Base-by-base conservation (phyloP, 768 basidiomycete species). In the Gloeophyllum trabeum region DNA sequence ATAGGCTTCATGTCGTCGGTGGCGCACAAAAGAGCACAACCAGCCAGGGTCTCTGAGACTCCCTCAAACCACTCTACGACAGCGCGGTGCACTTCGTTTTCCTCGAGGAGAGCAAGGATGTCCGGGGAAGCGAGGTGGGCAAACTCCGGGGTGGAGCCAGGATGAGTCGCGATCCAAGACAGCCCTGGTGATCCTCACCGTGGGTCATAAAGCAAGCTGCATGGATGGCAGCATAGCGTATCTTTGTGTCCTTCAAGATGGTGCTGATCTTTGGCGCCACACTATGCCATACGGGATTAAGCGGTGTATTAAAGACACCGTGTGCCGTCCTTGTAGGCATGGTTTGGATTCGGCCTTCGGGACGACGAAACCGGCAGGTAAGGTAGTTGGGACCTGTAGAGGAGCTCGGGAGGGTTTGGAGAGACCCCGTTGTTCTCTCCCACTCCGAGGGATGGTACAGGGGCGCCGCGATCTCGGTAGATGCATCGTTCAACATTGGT, bases 21-120 rank as follows among this genome's bases (percentile, higher is more conserved):
- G 44, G 44, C 38, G 45, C 43, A 14, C 45, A 55, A 40, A 34
- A 55, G 48, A 35, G 45, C 40, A 25, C 28, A 44, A 38, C 36
- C 52, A 14, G 13, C 38, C 25, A 65, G 56, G 56, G 42, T 57
- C 32, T 50, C 37, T 24, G 58, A 47, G 10, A 45, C 16, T n/a
- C 49, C 64, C 43, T 65, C 59, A 48, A 54, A 56, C 65, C 63
- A 68, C 41, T 66, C 63, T 6, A 66, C 56, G 1, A 54, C 57
- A n/a, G 52, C 63, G 53, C 41, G 53, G 20, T 48, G 46, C 56
- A 68, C 49, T 42, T 51, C 43, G 38, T 32, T 13, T 25, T 49
- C 52, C 20, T 40, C 43, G 49, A 69, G 65, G 49, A 68, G 53
- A 19, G 23, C 6, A 24, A 68, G 59, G 43, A 69, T 64, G 47